Base-by-base conservation (phyloP, 2,329 filamentous ascomycete genomes). In the Achaetomium macrosporum region DNA sequence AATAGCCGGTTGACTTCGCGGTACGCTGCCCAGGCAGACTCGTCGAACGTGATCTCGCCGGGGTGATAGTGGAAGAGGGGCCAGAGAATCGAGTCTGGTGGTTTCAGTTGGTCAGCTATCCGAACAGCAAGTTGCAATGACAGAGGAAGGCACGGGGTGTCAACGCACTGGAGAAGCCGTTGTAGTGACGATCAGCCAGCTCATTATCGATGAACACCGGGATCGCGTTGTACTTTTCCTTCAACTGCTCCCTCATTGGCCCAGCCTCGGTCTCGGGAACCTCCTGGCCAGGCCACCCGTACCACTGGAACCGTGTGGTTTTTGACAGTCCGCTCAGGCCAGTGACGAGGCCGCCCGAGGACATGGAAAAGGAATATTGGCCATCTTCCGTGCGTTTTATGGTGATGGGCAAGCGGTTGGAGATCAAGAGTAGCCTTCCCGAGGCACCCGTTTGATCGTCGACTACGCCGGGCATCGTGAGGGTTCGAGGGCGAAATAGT, bases 61-160 rank as follows among this genome's bases (percentile, higher is more conserved):
- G 93, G 92, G 71, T 99, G 93, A 73, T 97, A 97, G 75, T 97
- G 93, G 76, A 99, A 95, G 37, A 99, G 83, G 2, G 93, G 93
- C 93, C 93, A 99, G 56, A 99, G 84, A 69, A 97, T 97, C 8
- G 90, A 95, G 72, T 99, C 90, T 92, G 61, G 11, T 15, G 1
- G 5, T 16, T 1, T 10, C 9, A 2, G n/a, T 20, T 39, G 13
- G 12, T 37, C 15, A 37, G 35, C 35, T 3, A 37, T 13, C 35
- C 20, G 51, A 17, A 53, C 44, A 29, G 31, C 37, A 13, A 39
- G 37, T 43, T 42, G n/a, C 37, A 9, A 33, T 10, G 29, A 17
- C 30, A 40, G 17, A 11, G 47, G 51, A 41, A 56, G 42, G 40
- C 35, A 10, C 37, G n/a, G 33, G 20, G 10, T 7, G 15, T 19